A percentile compares a stretch with the other conserved stretches of the same genome.
Evolutionary conservation across 176 grass and related monocot species (phyloP).

Genomic region (Sorghum bicolor): Sorghum_bicolor_NCBIv3 NC_012877.2:1935001-1935500

Average conservation of each 20-base stretch:
- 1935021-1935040: not conserved
- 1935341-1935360: not conserved
- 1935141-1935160: not conserved
- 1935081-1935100: not conserved
- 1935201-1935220: not conserved
- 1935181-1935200: not conserved
- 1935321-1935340: not conserved
- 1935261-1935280: not conserved
- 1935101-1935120: not conserved
- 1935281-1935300: not conserved
- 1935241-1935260: not conserved
- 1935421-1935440: not conserved
- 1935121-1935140: not conserved
- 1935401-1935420: not conserved
- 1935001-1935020: not conserved
- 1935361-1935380: not conserved
- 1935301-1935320: not conserved
- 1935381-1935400: not conserved
- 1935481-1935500: constrained; percentile 3
- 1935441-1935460: not conserved
- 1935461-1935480: not conserved
- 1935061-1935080: not conserved
- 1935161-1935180: not conserved
- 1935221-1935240: not conserved
- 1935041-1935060: not conserved